Conservation (phyloP, 192 early-diverging fungal genomes). For the Coemansia sp. region DNA sequence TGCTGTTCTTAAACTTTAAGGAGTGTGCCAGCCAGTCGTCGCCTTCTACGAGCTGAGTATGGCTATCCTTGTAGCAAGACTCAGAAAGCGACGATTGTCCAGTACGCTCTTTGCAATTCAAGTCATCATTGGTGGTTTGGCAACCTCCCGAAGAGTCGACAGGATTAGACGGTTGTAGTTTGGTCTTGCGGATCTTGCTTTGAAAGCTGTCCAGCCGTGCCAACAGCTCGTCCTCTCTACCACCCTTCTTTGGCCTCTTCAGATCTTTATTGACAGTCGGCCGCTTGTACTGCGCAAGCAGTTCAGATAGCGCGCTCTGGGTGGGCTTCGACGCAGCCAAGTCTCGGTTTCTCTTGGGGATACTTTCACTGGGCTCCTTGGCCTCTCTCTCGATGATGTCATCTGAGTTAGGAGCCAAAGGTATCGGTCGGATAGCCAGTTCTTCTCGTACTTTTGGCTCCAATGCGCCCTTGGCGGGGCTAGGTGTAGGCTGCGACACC, state of each 20-base stretch:
- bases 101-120: conserved; percentile 62
- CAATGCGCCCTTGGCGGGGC: not conserved
- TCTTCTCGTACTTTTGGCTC: not conserved
- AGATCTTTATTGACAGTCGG: not conserved
- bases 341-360: not conserved
- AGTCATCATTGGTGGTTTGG: conserved; percentile 43
- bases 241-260: conserved; percentile 27
- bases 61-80: conserved; percentile 57
- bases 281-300: conserved; percentile 23
- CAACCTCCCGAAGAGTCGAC: conserved; percentile 18
- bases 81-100: conserved; percentile 57
- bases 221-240: conserved; percentile 58
- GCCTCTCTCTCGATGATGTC: not conserved
- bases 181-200: conserved; percentile 58
- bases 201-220: conserved; percentile 38
- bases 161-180: conserved; percentile 35
- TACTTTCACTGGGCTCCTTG: not conserved
- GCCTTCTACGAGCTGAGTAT: not conserved
- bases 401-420: conserved; percentile 7
- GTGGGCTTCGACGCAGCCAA: not conserved
- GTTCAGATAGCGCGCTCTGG: conserved; percentile 12
- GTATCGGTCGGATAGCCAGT: not conserved
- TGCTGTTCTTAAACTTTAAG: conserved; percentile 76
- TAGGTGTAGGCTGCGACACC: not conserved
- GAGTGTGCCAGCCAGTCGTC: conserved; percentile 81